Evolutionary conservation across 2,329 filamentous ascomycete genomes (phyloP).

Genomic region (Exophiala spinifera): DNA sequence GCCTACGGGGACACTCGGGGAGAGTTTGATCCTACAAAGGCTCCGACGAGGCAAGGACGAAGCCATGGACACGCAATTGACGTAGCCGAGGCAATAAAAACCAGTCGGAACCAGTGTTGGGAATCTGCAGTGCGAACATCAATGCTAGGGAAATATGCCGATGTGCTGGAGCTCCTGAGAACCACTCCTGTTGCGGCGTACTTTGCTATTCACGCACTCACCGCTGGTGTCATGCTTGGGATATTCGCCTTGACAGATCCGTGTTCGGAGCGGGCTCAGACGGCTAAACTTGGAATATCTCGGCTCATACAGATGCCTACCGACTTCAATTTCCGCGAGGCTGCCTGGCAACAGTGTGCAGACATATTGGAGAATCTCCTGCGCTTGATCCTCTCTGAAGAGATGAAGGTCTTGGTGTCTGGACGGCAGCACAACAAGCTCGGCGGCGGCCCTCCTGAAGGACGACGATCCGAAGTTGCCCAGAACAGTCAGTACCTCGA

Average conservation of each 20-base stretch:
- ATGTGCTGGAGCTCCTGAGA: conserved; percentile 37
- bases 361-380: conserved; percentile 11
- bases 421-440: neutral
- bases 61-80: neutral
- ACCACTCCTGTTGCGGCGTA: conserved; percentile 45
- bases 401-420: conserved; percentile 11
- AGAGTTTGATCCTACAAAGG: neutral
- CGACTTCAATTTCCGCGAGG: conserved; percentile 1
- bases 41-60: neutral
- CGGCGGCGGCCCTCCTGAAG: neutral
- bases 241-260: conserved; percentile 44
- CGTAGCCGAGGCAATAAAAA: neutral
- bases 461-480: too few relatives aligned
- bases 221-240: conserved; percentile 44
- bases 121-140: conserved; percentile 41
- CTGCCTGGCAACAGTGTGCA: conserved; percentile 9
- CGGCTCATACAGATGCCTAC: conserved; percentile 9
- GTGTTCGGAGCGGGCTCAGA: conserved; percentile 41
- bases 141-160: conserved; percentile 26
- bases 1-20: conserved; percentile 19
- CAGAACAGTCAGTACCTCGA: neutral
- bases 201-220: conserved; percentile 46
- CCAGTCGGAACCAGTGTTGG: conserved; percentile 13
- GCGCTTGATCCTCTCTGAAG: conserved; percentile 9
- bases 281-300: conserved; percentile 40